phyloP scores from a whole-genome alignment of 495 filamentous ascomycete species.

The Aspergillus sclerotioniger region DNA sequence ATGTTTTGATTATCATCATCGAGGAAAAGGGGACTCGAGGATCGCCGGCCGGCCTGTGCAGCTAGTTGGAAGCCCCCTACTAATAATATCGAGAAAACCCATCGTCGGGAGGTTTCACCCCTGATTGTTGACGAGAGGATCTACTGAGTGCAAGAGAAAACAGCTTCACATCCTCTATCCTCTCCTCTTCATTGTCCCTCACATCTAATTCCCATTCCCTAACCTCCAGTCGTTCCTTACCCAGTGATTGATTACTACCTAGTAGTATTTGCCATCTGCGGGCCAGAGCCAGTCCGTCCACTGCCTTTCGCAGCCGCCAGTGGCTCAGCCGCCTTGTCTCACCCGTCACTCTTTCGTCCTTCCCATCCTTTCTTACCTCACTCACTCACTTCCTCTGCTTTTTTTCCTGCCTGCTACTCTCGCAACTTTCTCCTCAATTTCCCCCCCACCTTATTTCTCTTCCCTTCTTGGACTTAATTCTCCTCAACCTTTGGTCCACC shows the following conservation, averaged over 20 bases:
- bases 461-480: background rate
- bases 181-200: background rate
- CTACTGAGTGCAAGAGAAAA: slow-evolving; percentile 1
- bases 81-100: slow-evolving; percentile 11
- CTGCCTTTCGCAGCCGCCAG: slow-evolving; percentile 1
- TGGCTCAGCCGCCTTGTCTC: slow-evolving; percentile 18
- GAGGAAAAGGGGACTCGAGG: slow-evolving; percentile 24
- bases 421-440: slow-evolving; percentile 8
- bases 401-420: background rate
- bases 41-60: slow-evolving; percentile 25
- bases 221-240: slow-evolving; percentile 1
- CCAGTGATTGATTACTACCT: background rate
- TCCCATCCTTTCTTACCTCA: slow-evolving; percentile 2
- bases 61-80: slow-evolving; percentile 13
- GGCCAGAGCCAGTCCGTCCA: slow-evolving; percentile 2
- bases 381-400: slow-evolving; percentile 1
- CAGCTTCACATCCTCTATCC: background rate
- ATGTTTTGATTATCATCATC: slow-evolving; percentile 4
- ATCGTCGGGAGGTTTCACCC: slow-evolving; percentile 2
- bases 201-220: too few species aligned
- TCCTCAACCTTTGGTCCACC: background rate
- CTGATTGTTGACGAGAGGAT: slow-evolving; percentile 14
- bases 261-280: background rate
- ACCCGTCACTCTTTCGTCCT: slow-evolving; percentile 14
- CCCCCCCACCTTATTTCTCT: slow-evolving; percentile 1